Percentiles rank a stretch among this genome's conserved stretches.
phyloP scores from a whole-genome alignment of 108 stramenopile species.

The Mediolabrus comicus region DNA sequence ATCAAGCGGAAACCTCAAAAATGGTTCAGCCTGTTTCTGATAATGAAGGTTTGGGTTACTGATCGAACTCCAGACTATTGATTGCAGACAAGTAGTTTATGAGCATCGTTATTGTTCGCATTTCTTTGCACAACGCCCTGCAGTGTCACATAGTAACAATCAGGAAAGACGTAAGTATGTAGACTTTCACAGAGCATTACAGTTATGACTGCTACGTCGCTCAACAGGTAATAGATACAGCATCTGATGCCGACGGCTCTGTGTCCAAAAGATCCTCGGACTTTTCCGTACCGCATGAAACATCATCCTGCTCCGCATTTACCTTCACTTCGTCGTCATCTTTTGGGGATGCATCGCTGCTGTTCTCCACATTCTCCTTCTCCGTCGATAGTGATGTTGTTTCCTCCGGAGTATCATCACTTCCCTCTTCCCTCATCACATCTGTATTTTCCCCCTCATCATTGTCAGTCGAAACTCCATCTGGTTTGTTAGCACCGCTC shows the following conservation, averaged over 20 bases:
- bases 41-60: conserved; percentile 6
- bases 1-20: not conserved
- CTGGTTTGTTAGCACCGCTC: not conserved
- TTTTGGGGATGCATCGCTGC: not conserved
- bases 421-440: not conserved
- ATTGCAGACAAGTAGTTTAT: conserved; percentile 4
- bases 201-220: not conserved
- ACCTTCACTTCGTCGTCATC: not conserved
- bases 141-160: not conserved
- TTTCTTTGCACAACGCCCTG: not conserved
- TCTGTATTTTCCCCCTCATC: not conserved
- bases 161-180: not conserved
- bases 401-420: not conserved
- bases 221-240: too few species aligned
- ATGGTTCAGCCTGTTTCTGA: conserved; percentile 26
- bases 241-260: too few species aligned
- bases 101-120: not conserved
- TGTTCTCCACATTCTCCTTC: conserved; percentile 23
- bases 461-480: not conserved
- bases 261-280: not conserved
- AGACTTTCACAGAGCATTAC: not conserved
- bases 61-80: not conserved
- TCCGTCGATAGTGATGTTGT: conserved; percentile 5
- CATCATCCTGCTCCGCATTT: not conserved
- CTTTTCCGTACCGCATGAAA: not conserved